These are phyloP conservation scores for Mucor lusitanicus DNA, from an alignment of 371 early-diverging fungal genomes.

Conservation along the genomic window DNA sequence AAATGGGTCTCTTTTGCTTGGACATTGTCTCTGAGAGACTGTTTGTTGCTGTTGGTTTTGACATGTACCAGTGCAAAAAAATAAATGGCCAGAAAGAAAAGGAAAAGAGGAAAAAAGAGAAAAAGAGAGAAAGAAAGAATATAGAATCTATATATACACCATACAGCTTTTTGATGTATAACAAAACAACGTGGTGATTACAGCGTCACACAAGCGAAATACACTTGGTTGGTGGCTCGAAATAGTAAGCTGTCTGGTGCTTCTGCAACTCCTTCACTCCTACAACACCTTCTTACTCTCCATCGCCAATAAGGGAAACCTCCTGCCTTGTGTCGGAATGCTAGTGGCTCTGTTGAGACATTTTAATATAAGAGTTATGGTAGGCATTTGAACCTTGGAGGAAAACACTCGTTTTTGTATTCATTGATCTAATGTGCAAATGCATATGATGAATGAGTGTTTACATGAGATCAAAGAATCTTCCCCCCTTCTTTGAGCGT, in stretches of 20 bases:
- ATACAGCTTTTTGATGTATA: not conserved
- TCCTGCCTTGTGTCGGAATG: not conserved
- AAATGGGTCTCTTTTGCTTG: constrained; percentile 19
- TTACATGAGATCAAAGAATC: not conserved
- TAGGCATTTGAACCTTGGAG: not conserved
- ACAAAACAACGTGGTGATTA: constrained; percentile 19
- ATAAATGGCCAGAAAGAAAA: constrained; percentile 7
- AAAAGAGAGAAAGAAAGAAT: not conserved
- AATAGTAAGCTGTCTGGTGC: constrained; percentile 28
- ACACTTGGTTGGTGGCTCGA: constrained; percentile 23
- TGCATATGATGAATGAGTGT: not conserved
- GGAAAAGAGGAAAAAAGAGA: constrained; percentile 1
- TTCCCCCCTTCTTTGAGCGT: not conserved
- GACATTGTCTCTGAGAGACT: constrained; percentile 10
- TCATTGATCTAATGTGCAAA: not conserved
- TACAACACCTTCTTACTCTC: not conserved
- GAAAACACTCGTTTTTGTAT: not conserved
- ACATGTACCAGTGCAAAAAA: not conserved
- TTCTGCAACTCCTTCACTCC: constrained; percentile 5
- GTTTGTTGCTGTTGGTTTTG: not conserved
- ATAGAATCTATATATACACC: not conserved
- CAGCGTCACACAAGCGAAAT: constrained; percentile 22
- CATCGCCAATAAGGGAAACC: not conserved
- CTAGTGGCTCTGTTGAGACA: not conserved
- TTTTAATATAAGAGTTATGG: not conserved